Evolutionary conservation across 495 filamentous ascomycete genomes (phyloP).

Genomic region (Clavariopsis aquatica): DNA sequence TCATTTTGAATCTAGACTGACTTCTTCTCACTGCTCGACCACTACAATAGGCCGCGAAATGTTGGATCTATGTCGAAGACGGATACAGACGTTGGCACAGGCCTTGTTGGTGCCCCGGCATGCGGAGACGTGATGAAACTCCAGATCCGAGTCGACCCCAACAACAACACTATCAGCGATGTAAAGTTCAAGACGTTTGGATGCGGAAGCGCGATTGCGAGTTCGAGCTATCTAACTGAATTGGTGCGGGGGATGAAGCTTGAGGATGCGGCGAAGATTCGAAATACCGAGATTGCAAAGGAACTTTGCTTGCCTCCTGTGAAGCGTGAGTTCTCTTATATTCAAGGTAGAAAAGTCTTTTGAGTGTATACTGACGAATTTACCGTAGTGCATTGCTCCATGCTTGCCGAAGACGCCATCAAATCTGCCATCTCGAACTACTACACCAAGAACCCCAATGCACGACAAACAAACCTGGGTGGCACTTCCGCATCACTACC

Average conservation of each 20-base stretch:
- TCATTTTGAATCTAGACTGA: constrained; percentile 43
- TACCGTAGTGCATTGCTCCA: constrained; percentile 85
- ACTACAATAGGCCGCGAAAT: constrained; percentile 91
- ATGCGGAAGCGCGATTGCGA: constrained; percentile 93
- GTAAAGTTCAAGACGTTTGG: constrained; percentile 99
- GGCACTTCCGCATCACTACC: constrained; percentile 62
- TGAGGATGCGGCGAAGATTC: constrained; percentile 84
- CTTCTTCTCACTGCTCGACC: constrained; percentile 69
- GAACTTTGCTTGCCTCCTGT: constrained; percentile 94
- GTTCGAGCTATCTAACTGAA: constrained; percentile 86
- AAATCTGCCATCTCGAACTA: constrained; percentile 98
- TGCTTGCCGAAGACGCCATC: constrained; percentile 99
- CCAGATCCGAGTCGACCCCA: constrained; percentile 93
- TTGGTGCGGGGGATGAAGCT: constrained; percentile 94
- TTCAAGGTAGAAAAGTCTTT: not conserved
- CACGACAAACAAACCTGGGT: constrained; percentile 68
- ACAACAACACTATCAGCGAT: constrained; percentile 85
- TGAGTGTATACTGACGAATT: constrained; percentile 3
- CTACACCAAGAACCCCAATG: constrained; percentile 89
- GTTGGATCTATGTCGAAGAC: constrained; percentile 89
- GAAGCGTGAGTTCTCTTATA: constrained; percentile 65
- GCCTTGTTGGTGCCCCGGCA: constrained; percentile 92
- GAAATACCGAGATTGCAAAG: constrained; percentile 96
- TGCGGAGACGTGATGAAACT: constrained; percentile 98
- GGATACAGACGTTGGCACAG: constrained; percentile 88